Conservation (phyloP, 345 rosid genomes). For the Eucalyptus lansdowneana region DNA sequence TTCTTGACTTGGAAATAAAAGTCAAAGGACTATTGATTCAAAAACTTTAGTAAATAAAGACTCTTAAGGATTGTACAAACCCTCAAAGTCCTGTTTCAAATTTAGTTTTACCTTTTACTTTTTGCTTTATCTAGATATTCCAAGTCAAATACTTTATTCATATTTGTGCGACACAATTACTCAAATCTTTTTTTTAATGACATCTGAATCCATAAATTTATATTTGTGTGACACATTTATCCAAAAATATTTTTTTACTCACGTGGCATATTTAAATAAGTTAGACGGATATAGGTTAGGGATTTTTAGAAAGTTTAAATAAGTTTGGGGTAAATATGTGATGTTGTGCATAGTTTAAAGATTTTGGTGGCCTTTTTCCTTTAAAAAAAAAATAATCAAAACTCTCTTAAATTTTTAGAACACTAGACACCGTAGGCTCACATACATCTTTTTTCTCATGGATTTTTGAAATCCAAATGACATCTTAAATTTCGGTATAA, state of each 20-base stretch:
- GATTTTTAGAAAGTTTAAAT: too few species aligned
- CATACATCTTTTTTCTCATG: not conserved
- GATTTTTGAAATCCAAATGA: not conserved
- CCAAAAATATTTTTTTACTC: too few species aligned
- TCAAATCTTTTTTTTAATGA: too few species aligned
- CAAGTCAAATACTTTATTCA: not conserved
- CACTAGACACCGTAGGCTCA: not conserved
- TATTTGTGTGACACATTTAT: rapidly evolving
- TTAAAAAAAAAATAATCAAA: not conserved
- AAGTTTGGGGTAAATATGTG: rapidly evolving
- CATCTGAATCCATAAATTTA: rapidly evolving
- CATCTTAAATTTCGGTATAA: not conserved
- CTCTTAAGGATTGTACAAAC: not conserved
- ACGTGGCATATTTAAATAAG: too few species aligned
- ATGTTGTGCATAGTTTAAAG: too few species aligned
- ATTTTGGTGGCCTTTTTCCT: too few species aligned
- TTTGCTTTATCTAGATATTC: not conserved
- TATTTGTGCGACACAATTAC: too few species aligned
- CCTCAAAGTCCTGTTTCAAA: not conserved
- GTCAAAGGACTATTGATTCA: not conserved
- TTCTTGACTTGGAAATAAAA: not conserved
- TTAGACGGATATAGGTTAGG: too few species aligned
- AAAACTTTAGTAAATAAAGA: not conserved
- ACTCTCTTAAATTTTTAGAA: not conserved
- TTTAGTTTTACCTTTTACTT: not conserved